Conservation (phyloP, 1,139 yeast species). For the Magnusiomyces ingens region DNA sequence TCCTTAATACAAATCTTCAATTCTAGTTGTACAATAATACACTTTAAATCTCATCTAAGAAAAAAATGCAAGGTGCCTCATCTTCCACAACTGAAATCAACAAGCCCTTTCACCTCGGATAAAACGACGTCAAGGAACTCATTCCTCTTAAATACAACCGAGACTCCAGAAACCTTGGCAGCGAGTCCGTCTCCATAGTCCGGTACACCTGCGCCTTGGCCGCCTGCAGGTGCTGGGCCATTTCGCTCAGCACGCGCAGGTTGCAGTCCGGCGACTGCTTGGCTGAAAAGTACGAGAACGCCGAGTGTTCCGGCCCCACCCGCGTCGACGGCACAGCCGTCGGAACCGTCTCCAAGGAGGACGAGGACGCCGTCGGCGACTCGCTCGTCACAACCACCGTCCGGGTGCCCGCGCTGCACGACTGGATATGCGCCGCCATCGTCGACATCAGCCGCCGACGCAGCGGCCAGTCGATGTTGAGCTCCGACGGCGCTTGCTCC, state of each 20-base stretch:
- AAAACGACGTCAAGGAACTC: conserved; percentile 1
- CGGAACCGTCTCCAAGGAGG: neutral
- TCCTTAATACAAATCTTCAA: no score
- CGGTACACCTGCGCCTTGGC: conserved; percentile 44
- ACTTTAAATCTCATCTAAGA: no score
- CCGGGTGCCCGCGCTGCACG: neutral
- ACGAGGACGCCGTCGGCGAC: neutral
- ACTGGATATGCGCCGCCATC: conserved; percentile 33
- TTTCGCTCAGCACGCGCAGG: neutral
- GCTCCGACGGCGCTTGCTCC: conserved; percentile 61
- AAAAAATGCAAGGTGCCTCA: no score
- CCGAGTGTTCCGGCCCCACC: no score
- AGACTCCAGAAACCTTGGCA: conserved; percentile 58
- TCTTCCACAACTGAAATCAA: no score
- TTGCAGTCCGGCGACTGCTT: neutral
- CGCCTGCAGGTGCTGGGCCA: neutral
- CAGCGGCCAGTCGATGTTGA: conserved; percentile 60
- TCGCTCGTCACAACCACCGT: neutral
- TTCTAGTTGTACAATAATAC: no score
- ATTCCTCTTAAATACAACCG: conserved; percentile 26
- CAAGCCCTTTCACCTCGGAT: neutral
- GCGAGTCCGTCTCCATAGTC: conserved; percentile 67
- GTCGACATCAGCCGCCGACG: conserved; percentile 44
- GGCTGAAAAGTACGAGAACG: neutral
- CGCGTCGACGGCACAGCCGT: neutral